These are phyloP conservation scores for Serendipita sp. DNA, from an alignment of 768 basidiomycete genomes.

Conservation along the genomic window DNA sequence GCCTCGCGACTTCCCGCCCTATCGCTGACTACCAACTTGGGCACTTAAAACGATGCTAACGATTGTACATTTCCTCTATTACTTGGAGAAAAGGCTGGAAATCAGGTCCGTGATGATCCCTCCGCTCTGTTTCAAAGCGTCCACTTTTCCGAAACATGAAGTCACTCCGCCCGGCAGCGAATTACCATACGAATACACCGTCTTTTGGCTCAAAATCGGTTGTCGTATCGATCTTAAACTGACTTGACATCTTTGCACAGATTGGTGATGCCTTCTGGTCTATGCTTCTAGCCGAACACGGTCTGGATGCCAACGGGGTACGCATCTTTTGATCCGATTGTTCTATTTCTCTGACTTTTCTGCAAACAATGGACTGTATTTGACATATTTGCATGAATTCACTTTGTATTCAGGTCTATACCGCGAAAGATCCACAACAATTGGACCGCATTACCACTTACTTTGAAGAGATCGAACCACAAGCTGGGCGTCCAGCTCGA, in stretches of 20 bases:
- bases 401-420: slow-evolving; percentile 36
- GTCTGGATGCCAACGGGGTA: slow-evolving; percentile 37
- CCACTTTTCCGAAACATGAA: neutral
- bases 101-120: slow-evolving; percentile 32
- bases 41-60: slow-evolving; percentile 10
- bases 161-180: no score
- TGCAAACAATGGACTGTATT: no score
- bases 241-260: slow-evolving; percentile 20
- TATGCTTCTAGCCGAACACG: slow-evolving; percentile 75
- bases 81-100: slow-evolving; percentile 36
- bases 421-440: slow-evolving; percentile 59
- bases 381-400: neutral
- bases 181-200: no score
- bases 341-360: slow-evolving; percentile 26
- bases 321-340: slow-evolving; percentile 22
- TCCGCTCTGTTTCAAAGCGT: neutral
- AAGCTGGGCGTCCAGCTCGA: slow-evolving; percentile 33
- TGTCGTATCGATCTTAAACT: neutral
- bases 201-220: no score
- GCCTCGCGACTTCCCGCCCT: slow-evolving; percentile 8
- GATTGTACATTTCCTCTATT: neutral
- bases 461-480: neutral
- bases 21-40: neutral
- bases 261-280: slow-evolving; percentile 95
- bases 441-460: slow-evolving; percentile 43